phyloP scores from a whole-genome alignment of 2,329 filamentous ascomycete species.

The Pseudogymnoascus sp. region DNA sequence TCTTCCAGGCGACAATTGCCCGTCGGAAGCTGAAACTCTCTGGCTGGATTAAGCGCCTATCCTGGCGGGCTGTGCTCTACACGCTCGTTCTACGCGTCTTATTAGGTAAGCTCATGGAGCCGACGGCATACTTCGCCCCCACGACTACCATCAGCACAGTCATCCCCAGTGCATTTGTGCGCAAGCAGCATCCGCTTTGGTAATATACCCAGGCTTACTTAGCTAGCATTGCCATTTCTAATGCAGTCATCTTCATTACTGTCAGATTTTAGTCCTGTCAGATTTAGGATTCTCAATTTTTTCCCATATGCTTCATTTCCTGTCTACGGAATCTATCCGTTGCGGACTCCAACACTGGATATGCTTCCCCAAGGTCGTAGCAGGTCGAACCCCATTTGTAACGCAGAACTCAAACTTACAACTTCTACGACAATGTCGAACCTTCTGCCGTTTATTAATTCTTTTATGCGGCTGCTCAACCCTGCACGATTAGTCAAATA shows the following conservation, averaged over 20 bases:
- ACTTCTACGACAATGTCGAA: slow-evolving; percentile 51
- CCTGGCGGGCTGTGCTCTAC: not conserved
- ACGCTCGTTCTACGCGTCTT: not conserved
- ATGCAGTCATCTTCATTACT: not conserved
- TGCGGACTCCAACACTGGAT: slow-evolving; percentile 42
- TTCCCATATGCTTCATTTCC: slow-evolving; percentile 43
- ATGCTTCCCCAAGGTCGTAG: slow-evolving; percentile 43
- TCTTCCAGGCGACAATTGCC: not conserved
- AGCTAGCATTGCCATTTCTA: not conserved
- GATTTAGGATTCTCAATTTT: slow-evolving; percentile 43
- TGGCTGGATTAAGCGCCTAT: not conserved
- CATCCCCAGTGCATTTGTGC: not conserved
- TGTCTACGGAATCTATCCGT: slow-evolving; percentile 40
- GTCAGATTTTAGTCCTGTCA: not conserved
- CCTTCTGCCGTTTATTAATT: slow-evolving; percentile 39
- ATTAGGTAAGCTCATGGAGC: not conserved
- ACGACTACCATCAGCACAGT: not conserved
- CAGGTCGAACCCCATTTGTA: slow-evolving; percentile 41
- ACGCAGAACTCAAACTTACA: slow-evolving; percentile 35
- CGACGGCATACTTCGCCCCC: not conserved
- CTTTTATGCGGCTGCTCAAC: slow-evolving; percentile 25
- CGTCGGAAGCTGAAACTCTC: not conserved
- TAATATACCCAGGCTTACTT: not conserved
- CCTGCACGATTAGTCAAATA: slow-evolving; percentile 28
- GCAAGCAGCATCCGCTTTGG: not conserved